These are phyloP conservation scores for Primulina tabacum DNA, from an alignment of 257 asterid genomes.

Conservation along the genomic window DNA sequence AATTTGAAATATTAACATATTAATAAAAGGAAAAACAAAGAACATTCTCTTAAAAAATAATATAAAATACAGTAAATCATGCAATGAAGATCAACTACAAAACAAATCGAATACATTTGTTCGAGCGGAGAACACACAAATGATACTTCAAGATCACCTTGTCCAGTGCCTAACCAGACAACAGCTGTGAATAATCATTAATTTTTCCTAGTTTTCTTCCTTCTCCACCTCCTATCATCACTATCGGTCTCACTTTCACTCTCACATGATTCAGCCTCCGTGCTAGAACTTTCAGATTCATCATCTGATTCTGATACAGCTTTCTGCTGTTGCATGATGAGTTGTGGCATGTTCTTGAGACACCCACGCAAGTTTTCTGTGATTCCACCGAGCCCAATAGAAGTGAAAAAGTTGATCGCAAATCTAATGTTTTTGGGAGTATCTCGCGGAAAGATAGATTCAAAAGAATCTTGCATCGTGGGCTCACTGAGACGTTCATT, in stretches of 20 bases:
- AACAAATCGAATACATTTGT: too few relatives aligned
- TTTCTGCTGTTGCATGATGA: conserved; percentile 85
- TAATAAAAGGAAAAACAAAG: too few relatives aligned
- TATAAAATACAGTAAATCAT: too few relatives aligned
- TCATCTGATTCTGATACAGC: conserved; percentile 48
- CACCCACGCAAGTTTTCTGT: conserved; percentile 77
- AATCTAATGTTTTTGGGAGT: conserved; percentile 79
- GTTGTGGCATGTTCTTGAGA: conserved; percentile 88
- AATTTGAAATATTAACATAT: too few relatives aligned
- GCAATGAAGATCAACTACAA: too few relatives aligned
- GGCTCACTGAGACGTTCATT: conserved; percentile 80
- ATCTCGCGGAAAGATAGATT: conserved; percentile 77
- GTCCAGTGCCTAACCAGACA: too few relatives aligned
- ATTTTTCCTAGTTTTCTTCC: conserved; percentile 34
- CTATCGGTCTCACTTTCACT: conserved; percentile 42
- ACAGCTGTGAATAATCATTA: conserved; percentile 3
- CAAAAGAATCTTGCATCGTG: conserved; percentile 73
- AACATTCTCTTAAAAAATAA: too few relatives aligned
- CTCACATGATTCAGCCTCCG: too few relatives aligned
- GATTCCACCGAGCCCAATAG: conserved; percentile 88
- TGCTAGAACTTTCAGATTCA: too few relatives aligned
- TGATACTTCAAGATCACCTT: too few relatives aligned
- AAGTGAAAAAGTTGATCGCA: conserved; percentile 81
- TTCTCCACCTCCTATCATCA: conserved; percentile 29
- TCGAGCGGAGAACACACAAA: too few relatives aligned